Base-by-base conservation (phyloP, 1,284 basidiomycete genomes). In the Apiotrichum sp. region DNA sequence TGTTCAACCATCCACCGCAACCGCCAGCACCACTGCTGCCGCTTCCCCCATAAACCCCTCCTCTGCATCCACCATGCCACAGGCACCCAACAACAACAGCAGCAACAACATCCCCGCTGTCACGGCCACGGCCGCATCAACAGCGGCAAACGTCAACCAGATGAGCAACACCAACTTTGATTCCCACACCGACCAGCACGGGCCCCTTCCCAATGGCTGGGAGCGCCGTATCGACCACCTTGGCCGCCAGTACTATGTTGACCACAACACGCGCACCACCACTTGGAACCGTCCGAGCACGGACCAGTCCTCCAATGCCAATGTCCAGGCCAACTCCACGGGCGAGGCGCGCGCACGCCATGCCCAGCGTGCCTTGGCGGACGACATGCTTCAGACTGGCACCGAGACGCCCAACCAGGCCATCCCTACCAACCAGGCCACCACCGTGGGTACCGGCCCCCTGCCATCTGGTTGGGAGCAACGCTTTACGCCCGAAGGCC, bases 391-490 rank as follows among this genome's bases (percentile, higher is more conserved):
- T 22, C 87, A 88, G 64, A 57, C 59, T 8, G 70, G 67, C 22
- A 42, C 56, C n/a, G 56, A 52, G 50, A 65, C 65, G n/a, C 63
- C 56, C 32, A 63, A 62, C 52, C 40, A 50, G 44, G 40, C 50
- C 42, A 56, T 70, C 13, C 75, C 70, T 42, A 80, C 69, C 72
- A 65, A 50, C 58, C 66, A 65, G 46, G 83, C 78, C 58, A 88
- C 95, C 11, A 89, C 88, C 11, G 82, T 86, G 45, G 90, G 89
- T 7, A 79, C 82, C 2, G 91, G 91, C 0, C 86, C 84, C 14
- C 81, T 98, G 5, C 96, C 95, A 0, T 84, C 90, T 16, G 96
- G 95, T 14, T 98, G 96, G 96, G 96, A 98, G 76, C 95, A 98
- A 76, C 86, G 95, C 41, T 88, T 90, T 69, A 98, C 93, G 1